Conservation (phyloP, 2,329 filamentous ascomycete genomes). For the Alternaria novae-zelandiae region DNA sequence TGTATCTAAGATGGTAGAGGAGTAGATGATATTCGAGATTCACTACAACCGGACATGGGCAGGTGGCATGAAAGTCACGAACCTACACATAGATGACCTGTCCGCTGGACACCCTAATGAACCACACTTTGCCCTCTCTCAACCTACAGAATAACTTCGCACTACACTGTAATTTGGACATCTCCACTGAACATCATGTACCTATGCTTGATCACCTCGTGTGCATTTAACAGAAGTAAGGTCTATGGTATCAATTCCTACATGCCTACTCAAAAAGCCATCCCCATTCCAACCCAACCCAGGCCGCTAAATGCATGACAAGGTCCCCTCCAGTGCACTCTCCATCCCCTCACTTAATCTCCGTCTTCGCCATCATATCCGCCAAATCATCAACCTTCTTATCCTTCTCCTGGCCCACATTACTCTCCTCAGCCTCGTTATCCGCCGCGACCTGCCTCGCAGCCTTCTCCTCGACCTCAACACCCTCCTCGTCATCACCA, state of each 20-base stretch:
- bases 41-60: neutral
- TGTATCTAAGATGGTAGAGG: neutral
- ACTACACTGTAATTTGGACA: neutral
- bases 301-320: slow-evolving; percentile 14
- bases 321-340: neutral
- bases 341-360: slow-evolving; percentile 37
- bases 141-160: neutral
- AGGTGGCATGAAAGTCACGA: neutral
- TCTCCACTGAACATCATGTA: neutral
- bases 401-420: slow-evolving; percentile 73
- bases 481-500: slow-evolving; percentile 71
- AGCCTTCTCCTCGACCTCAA: slow-evolving; percentile 50
- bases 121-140: neutral
- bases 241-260: slow-evolving; percentile 10
- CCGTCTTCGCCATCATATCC: slow-evolving; percentile 74
- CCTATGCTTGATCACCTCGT: neutral
- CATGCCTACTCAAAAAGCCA: neutral
- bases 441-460: slow-evolving; percentile 69
- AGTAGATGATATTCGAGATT: neutral
- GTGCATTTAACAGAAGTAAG: neutral
- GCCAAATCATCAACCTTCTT: slow-evolving; percentile 83
- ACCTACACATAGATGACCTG: neutral
- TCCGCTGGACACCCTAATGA: neutral
- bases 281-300: neutral
- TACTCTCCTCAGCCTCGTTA: slow-evolving; percentile 74